Evolutionary conservation across 208 protist species (phyloP).

Genomic region (Trypanosomatidae sp.): DNA sequence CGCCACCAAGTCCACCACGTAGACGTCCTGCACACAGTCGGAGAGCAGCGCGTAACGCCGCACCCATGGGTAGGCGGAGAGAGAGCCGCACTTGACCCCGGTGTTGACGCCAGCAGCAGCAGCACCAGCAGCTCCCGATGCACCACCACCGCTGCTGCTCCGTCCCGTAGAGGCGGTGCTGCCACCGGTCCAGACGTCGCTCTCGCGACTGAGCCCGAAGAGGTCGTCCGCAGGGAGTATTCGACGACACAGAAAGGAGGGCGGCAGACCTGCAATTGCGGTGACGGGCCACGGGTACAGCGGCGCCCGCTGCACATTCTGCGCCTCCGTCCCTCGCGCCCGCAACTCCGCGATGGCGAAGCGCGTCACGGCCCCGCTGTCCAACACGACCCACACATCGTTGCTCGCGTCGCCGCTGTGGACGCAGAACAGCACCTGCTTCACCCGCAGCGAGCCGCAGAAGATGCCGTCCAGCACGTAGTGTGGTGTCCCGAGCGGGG

Average conservation of each 20-base stretch:
- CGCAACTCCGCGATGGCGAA: conserved; percentile 14
- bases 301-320: background rate
- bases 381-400: conserved; percentile 21
- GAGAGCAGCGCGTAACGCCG: conserved; percentile 52
- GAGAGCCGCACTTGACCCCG: too few species aligned
- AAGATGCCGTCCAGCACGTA: conserved; percentile 25
- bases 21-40: conserved; percentile 52
- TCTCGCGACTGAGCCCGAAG: too few species aligned
- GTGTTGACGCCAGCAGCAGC: too few species aligned
- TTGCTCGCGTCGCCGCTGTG: conserved; percentile 25
- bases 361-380: conserved; percentile 15
- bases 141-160: background rate
- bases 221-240: conserved; percentile 24
- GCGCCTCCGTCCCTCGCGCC: background rate
- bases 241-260: conserved; percentile 17
- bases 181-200: too few species aligned
- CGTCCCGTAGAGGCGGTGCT: too few species aligned
- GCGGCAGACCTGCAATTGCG: conserved; percentile 9
- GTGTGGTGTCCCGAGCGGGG: conserved; percentile 5
- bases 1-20: conserved; percentile 59
- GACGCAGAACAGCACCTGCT: conserved; percentile 27
- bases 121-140: too few species aligned
- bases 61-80: conserved; percentile 28
- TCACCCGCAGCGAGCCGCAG: conserved; percentile 9
- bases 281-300: conserved; percentile 13